Conservation (phyloP, 768 basidiomycete genomes). For the Amanita molliuscula region DNA sequence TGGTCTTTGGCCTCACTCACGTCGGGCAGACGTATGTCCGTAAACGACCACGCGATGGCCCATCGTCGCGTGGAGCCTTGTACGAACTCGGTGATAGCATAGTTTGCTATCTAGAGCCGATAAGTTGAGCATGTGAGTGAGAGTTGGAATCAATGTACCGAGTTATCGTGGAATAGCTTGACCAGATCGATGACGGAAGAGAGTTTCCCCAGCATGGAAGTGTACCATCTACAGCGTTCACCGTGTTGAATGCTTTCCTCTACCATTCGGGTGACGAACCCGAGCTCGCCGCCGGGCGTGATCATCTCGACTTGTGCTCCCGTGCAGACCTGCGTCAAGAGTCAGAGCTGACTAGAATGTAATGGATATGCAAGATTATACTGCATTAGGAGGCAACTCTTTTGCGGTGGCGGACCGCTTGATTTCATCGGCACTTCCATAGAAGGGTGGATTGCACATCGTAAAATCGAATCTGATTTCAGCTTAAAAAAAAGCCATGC, state of each 20-base stretch:
- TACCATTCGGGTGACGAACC: slow-evolving; percentile 72
- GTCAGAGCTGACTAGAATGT: background rate
- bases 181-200: slow-evolving; percentile 62
- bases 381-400: slow-evolving; percentile 57
- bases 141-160: slow-evolving; percentile 15
- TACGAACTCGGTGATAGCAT: slow-evolving; percentile 72
- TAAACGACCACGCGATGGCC: slow-evolving; percentile 84
- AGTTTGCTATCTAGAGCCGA: slow-evolving; percentile 64
- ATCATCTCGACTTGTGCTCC: slow-evolving; percentile 87
- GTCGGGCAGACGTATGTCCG: slow-evolving; percentile 57
- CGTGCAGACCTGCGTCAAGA: slow-evolving; percentile 57
- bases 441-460: slow-evolving; percentile 98
- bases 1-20: slow-evolving; percentile 26
- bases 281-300: slow-evolving; percentile 74
- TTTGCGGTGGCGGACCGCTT: slow-evolving; percentile 49
- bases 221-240: slow-evolving; percentile 77
- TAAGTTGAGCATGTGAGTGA: background rate
- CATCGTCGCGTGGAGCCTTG: slow-evolving; percentile 90
- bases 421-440: slow-evolving; percentile 65
- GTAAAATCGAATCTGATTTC: slow-evolving; percentile 54
- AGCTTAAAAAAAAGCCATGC: background rate
- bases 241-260: slow-evolving; percentile 49
- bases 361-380: slow-evolving; percentile 15
- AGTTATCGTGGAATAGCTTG: slow-evolving; percentile 31
- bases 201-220: slow-evolving; percentile 85